Evolutionary conservation across 2,329 filamentous ascomycete species (phyloP).

Genomic region (Alternaria solani): DNA sequence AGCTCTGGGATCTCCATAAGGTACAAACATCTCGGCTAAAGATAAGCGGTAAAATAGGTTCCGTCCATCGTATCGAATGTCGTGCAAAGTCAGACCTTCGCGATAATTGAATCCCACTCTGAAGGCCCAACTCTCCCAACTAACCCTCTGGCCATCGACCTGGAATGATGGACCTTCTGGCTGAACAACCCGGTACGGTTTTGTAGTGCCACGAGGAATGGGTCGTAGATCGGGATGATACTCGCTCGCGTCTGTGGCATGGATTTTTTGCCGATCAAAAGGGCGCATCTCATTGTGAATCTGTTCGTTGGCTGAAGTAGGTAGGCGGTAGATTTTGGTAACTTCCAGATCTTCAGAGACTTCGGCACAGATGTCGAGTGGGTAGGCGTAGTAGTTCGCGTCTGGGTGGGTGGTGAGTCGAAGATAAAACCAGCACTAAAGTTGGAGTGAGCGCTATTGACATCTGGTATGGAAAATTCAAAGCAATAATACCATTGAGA

Average conservation of each 20-base stretch:
- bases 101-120: slow-evolving; percentile 57
- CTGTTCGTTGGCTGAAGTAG: slow-evolving; percentile 52
- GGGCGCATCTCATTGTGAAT: slow-evolving; percentile 47
- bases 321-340: slow-evolving; percentile 60
- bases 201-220: slow-evolving; percentile 24
- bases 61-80: slow-evolving; percentile 52
- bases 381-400: slow-evolving; percentile 67
- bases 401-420: slow-evolving; percentile 54
- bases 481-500: slow-evolving; percentile 58
- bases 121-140: slow-evolving; percentile 57
- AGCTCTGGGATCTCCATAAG: slow-evolving; percentile 53
- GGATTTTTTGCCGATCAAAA: slow-evolving; percentile 56
- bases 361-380: slow-evolving; percentile 63
- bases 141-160: slow-evolving; percentile 26
- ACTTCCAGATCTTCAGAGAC: slow-evolving; percentile 60
- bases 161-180: slow-evolving; percentile 38
- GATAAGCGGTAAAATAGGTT: slow-evolving; percentile 55
- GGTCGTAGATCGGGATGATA: slow-evolving; percentile 34
- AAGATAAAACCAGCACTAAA: slow-evolving; percentile 51
- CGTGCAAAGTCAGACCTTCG: slow-evolving; percentile 54
- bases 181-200: slow-evolving; percentile 32
- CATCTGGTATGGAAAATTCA: background rate
- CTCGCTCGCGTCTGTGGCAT: slow-evolving; percentile 34
- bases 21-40: slow-evolving; percentile 57
- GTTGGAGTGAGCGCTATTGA: background rate